phyloP scores from a whole-genome alignment of 2,329 filamentous ascomycete genomes.

The Blastomyces silverae region DNA sequence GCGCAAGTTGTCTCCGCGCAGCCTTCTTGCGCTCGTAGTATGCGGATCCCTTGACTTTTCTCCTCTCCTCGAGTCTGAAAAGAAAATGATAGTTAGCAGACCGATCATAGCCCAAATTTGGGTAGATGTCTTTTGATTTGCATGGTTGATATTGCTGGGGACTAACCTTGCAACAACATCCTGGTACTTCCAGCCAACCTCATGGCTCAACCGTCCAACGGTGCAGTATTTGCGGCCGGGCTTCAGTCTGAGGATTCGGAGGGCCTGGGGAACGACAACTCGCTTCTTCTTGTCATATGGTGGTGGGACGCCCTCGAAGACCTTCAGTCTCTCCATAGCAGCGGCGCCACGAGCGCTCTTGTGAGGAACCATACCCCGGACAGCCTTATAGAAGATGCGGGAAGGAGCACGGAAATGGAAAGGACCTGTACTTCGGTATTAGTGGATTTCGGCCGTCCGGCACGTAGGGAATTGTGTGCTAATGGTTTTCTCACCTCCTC shows the following conservation, averaged over 20 bases:
- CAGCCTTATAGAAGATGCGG: conserved; percentile 99
- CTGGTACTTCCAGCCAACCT: conserved; percentile 99
- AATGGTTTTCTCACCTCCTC: conserved; percentile 66
- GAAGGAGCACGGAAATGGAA: conserved; percentile 99
- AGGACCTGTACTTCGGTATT: conserved; percentile 56
- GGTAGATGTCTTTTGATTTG: not conserved
- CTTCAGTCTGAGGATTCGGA: conserved; percentile 93
- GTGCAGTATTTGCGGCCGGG: conserved; percentile 99
- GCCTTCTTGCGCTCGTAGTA: conserved; percentile 99
- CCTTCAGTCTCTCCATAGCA: conserved; percentile 97
- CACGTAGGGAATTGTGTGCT: conserved; percentile 8
- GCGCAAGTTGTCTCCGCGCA: conserved; percentile 77
- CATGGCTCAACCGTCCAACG: conserved; percentile 92
- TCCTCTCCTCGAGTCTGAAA: conserved; percentile 92
- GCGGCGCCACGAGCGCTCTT: conserved; percentile 97
- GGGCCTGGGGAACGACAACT: conserved; percentile 96
- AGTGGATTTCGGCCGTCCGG: conserved; percentile 12
- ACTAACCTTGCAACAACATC: conserved; percentile 95
- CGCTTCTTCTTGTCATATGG: conserved; percentile 99
- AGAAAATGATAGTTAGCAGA: conserved; percentile 21
- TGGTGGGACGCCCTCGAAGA: conserved; percentile 97
- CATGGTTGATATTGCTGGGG: conserved; percentile 10
- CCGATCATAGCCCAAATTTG: not conserved
- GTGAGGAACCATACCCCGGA: conserved; percentile 99
- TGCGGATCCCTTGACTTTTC: conserved; percentile 97